phyloP scores from a whole-genome alignment of 257 asterid genomes.

The Fraxinus pennsylvanica region DNA sequence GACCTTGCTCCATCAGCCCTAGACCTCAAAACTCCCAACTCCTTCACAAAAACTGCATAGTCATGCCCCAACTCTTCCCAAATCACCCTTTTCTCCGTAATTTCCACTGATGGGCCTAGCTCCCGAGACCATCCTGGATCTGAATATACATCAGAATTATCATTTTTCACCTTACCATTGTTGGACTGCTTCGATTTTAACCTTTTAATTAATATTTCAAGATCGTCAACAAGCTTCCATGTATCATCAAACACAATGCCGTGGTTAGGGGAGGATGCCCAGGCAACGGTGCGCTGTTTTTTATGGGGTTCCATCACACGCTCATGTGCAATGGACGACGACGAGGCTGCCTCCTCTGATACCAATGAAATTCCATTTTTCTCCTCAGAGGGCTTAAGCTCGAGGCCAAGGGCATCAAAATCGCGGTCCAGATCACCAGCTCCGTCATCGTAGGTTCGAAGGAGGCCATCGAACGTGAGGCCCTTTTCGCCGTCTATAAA shows the following conservation, averaged over 20 bases:
- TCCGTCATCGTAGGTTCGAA: slow-evolving; percentile 95
- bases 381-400: slow-evolving; percentile 55
- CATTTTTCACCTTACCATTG: slow-evolving; percentile 80
- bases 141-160: slow-evolving; percentile 73
- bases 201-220: slow-evolving; percentile 69
- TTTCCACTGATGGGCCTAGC: slow-evolving; percentile 72
- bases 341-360: slow-evolving; percentile 67
- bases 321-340: slow-evolving; percentile 75
- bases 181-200: slow-evolving; percentile 63
- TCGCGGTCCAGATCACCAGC: slow-evolving; percentile 99
- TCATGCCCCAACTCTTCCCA: slow-evolving; percentile 87
- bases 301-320: slow-evolving; percentile 84
- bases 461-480: slow-evolving; percentile 80
- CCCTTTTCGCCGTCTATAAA: slow-evolving; percentile 85
- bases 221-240: slow-evolving; percentile 91
- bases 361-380: slow-evolving; percentile 46
- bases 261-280: slow-evolving; percentile 97
- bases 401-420: slow-evolving; percentile 93
- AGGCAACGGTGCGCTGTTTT: slow-evolving; percentile 87
- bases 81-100: slow-evolving; percentile 63
- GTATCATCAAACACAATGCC: slow-evolving; percentile 95
- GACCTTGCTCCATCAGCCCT: slow-evolving; percentile 90
- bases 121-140: slow-evolving; percentile 96
- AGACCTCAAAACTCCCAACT: slow-evolving; percentile 81
- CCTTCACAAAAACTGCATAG: slow-evolving; percentile 73